Evolutionary conservation across 2,329 filamentous ascomycete genomes (phyloP).

Genomic region (Hortaea werneckii): DNA sequence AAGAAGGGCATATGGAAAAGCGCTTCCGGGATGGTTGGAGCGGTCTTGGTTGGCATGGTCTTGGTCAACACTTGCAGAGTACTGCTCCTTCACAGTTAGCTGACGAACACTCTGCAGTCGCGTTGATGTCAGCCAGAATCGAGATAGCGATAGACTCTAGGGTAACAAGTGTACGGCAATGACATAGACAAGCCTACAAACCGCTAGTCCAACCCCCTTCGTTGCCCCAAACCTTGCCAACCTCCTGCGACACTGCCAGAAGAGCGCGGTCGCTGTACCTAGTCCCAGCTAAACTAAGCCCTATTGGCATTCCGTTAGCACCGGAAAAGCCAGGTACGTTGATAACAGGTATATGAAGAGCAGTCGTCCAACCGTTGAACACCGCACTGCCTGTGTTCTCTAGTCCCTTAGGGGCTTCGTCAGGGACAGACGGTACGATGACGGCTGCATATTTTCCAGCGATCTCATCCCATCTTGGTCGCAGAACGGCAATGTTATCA

Average conservation of each 20-base stretch:
- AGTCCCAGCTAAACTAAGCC: conserved; percentile 42
- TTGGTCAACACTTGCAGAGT: too few relatives aligned
- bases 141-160: too few relatives aligned
- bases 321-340: conserved; percentile 55
- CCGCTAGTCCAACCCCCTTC: conserved; percentile 23
- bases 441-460: conserved; percentile 44
- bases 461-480: conserved; percentile 47
- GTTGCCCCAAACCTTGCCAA: conserved; percentile 31
- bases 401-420: conserved; percentile 48
- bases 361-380: conserved; percentile 21
- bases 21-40: too few relatives aligned
- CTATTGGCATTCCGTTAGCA: conserved; percentile 48
- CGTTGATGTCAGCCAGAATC: too few relatives aligned
- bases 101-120: too few relatives aligned
- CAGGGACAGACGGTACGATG: conserved; percentile 48
- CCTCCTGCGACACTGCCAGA: conserved; percentile 31
- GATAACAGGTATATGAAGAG: conserved; percentile 51
- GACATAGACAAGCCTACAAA: too few relatives aligned
- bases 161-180: too few relatives aligned
- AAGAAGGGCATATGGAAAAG: too few relatives aligned
- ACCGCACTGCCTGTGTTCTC: conserved; percentile 46
- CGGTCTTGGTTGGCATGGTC: too few relatives aligned
- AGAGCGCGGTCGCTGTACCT: conserved; percentile 37
- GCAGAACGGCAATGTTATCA: conserved; percentile 43
- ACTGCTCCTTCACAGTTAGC: too few relatives aligned